Percentiles rank a stretch among this genome's conserved stretches.
phyloP scores from a whole-genome alignment of 305 asterid species.

The Solanum hybrid region DNA sequence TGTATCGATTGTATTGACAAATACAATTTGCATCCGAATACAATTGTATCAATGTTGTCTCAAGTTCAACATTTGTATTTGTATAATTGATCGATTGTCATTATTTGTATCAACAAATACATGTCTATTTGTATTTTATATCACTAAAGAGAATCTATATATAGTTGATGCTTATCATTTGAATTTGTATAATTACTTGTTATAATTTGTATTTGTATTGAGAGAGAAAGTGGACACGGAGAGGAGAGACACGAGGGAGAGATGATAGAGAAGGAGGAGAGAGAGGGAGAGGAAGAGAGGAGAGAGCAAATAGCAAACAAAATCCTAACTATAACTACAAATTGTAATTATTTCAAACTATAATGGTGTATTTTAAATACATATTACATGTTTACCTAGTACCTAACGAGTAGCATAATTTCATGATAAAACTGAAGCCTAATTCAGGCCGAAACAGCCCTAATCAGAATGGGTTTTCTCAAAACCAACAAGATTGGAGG shows the following conservation, averaged over 20 bases:
- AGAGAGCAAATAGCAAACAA: not conserved
- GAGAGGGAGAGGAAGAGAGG: not conserved
- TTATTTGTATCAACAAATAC: not conserved
- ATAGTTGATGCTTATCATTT: not conserved
- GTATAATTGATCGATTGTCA: not conserved
- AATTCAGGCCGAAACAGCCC: not conserved
- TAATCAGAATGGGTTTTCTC: not conserved
- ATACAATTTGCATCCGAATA: not conserved
- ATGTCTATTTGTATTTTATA: not conserved
- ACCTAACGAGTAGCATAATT: not conserved
- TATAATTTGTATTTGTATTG: not conserved
- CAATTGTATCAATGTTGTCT: not conserved
- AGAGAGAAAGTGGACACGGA: not conserved
- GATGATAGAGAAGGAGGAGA: not conserved
- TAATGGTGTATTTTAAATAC: too few species aligned
- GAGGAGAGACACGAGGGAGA: not conserved
- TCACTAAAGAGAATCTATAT: not conserved
- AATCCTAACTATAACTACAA: too few species aligned
- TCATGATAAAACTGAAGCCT: not conserved
- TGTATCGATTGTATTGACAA: not conserved
- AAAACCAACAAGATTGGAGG: not conserved
- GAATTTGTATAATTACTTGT: not conserved
- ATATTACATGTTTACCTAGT: not conserved
- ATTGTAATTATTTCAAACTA: not conserved
- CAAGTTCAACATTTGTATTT: not conserved